Percentiles rank a stretch among this genome's conserved stretches.
Conservation (phyloP, 2,329 filamentous ascomycete species). For the Capronia coronata region DNA sequence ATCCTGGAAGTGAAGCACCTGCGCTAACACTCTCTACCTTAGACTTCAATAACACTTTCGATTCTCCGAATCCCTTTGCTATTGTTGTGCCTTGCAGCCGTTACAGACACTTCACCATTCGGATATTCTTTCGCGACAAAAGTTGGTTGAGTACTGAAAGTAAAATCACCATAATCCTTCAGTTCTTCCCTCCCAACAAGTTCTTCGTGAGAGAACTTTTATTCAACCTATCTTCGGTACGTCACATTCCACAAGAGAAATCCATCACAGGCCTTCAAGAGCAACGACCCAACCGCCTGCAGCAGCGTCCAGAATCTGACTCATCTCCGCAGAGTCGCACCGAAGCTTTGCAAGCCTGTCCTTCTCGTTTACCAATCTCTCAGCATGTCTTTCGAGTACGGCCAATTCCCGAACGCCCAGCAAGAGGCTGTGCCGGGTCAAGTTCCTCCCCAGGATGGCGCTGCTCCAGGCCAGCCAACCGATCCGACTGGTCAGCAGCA, state of each 20-base stretch:
- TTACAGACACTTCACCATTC: conserved; percentile 17
- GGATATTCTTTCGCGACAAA: conserved; percentile 25
- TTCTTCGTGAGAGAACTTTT: conserved; percentile 9
- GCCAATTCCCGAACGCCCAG: conserved; percentile 55
- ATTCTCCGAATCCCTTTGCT: conserved; percentile 21
- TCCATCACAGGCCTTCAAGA: neutral
- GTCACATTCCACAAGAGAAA: neutral
- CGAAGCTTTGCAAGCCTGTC: conserved; percentile 11
- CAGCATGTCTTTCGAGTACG: conserved; percentile 62
- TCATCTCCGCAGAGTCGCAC: conserved; percentile 11
- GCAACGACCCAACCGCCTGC: neutral
- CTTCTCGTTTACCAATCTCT: conserved; percentile 13
- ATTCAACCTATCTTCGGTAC: conserved; percentile 10
- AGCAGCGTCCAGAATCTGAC: conserved; percentile 8
- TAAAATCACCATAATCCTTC: conserved; percentile 17
- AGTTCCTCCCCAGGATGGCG: conserved; percentile 44
- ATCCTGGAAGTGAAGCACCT: conserved; percentile 1
- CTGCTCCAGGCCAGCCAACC: conserved; percentile 46
- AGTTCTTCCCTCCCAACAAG: conserved; percentile 9
- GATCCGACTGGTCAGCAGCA: conserved; percentile 43
- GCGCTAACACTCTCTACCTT: conserved; percentile 12
- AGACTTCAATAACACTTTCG: conserved; percentile 20
- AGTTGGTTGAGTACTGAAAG: conserved; percentile 12
- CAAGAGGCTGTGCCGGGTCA: conserved; percentile 49
- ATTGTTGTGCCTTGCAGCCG: conserved; percentile 20